Percentiles rank a stretch among this genome's conserved stretches.
Evolutionary conservation across 805 yeast species (phyloP).

Genomic region (Saccharomycopsis javanensis): DNA sequence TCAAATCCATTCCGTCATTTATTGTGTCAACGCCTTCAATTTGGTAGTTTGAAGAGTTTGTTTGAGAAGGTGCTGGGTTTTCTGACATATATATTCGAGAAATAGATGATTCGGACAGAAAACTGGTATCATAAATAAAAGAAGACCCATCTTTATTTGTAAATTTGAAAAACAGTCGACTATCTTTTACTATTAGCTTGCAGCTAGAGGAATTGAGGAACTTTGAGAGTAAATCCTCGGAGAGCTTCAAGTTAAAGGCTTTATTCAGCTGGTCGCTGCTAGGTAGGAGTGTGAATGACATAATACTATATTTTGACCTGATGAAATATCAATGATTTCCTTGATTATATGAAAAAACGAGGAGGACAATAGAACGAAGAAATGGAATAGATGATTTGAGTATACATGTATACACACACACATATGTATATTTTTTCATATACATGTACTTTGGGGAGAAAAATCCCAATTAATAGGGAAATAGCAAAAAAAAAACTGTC

Average conservation of each 20-base stretch:
- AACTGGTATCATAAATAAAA: conserved; percentile 4
- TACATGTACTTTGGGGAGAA: neutral
- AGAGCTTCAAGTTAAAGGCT: conserved; percentile 14
- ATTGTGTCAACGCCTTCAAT: neutral
- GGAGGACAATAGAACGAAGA: no score
- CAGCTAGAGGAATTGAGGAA: conserved; percentile 3
- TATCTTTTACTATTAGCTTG: conserved; percentile 11
- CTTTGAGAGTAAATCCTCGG: conserved; percentile 12
- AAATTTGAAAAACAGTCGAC: conserved; percentile 9
- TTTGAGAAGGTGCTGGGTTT: neutral
- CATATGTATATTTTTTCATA: neutral
- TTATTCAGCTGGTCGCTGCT: neutral
- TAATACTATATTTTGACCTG: neutral
- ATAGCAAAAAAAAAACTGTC: no score
- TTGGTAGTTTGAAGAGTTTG: neutral
- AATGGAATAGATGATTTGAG: neutral
- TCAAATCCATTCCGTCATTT: neutral
- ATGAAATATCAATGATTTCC: neutral
- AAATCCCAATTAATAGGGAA: neutral
- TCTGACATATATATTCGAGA: conserved; percentile 6
- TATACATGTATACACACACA: neutral
- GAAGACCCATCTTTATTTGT: conserved; percentile 8
- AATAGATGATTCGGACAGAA: conserved; percentile 6
- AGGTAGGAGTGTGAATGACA: conserved; percentile 3
- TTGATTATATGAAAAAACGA: no score